Evolutionary conservation across 495 filamentous ascomycete species (phyloP), one percentile per base, ranked within the genome.

Genomic region (Xylaria curta): DNA sequence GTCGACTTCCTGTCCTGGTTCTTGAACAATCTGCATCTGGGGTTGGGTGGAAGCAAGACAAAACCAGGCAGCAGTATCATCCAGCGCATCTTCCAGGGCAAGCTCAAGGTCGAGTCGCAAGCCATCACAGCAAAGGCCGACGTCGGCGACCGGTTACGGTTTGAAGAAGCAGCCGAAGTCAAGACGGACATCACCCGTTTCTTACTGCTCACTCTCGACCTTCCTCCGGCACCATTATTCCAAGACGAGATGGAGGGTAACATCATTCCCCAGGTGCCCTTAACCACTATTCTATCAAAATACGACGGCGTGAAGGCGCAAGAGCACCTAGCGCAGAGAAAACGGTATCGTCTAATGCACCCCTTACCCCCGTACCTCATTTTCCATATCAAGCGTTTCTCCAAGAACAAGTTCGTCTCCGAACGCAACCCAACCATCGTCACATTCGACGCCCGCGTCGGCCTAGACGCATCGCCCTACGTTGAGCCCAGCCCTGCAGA

Each of bases 391-490:
- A 98, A 98, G 81, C 93, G 96, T 51, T 99, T 99, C 88, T 92
- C 89, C 76, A 89, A 91, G 70, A 99, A 99, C 85, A 95, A 97
- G 73, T 98, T 98, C 80, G 93, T 98, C 38, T 85, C 90, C 4
- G 97, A 99, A 82, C 92, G 96, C 44, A 99, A 98, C 81, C 96
- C 95, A 5, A 98, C 97, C 0, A 99, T 99, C 78, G 96, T 99
- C 68, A 98, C 95, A 10, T 98, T 98, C 82, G 92, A 93, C 68
- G 89, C 91, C 4, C 87, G 91, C 69, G 74, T 79, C 28, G 90
- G 89, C 33, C 88, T 99, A 19, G 94, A 99, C 77, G 90, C 97
- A 85, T 87, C 89, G 4, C 94, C 94, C 0, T 99, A 95, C 76
- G 93, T 97, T 33, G 82, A 87, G 72, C 84, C 84, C 49, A 83